Base-by-base conservation (phyloP, 1,284 basidiomycete species). In the Ustilago tritici region DNA sequence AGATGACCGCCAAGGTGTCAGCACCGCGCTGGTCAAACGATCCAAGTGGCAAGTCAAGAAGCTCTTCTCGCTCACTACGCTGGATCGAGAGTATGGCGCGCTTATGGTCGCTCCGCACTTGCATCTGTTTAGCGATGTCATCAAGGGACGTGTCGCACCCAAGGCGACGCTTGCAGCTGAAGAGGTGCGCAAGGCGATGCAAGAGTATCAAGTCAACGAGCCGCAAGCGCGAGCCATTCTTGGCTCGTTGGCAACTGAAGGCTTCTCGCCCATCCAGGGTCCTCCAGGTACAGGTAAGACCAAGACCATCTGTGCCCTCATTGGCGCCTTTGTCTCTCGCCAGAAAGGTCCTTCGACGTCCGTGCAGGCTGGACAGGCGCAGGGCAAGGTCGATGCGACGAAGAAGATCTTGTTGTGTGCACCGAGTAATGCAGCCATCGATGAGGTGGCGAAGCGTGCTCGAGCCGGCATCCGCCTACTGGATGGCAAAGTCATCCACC, bases 251-350 rank as follows among this genome's bases (percentile, higher is more conserved):
- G 67, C 80, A 12, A 90, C 90, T 17, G 87, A 91, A 28, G 97
- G 95, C 1, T 98, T 99, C 84, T 91, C 92, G 0, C 88, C 99
- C 40, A 96, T 99, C 65, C 97, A 99, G 89, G 97, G 96, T 56
- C 97, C 97, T 34, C 97, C 97, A 1, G 97, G 97, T 76, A 99
- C 97, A 0, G 97, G 97, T 47, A 99, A 99, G 88, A 99, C 97
- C 11, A 98, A 95, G 56, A 99, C 97, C 0, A 99, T 99, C 76
- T 94, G 95, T 81, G 95, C 94, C 19, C 89, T 99, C n/a, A 92
- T 98, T 2, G 92, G 94, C 47, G 91, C 92, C 8, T 95, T 93
- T 84, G 87, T 96, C 43, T 90, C 92, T 43, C 77, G 59, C n/a
- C 79, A 82, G 40, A 76, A 78, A 47, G 68, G 69, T 0, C 71